Evolutionary conservation across 495 filamentous ascomycete genomes (phyloP), one percentile per base, ranked within the genome.

Genomic region (Darksidea phi): DNA sequence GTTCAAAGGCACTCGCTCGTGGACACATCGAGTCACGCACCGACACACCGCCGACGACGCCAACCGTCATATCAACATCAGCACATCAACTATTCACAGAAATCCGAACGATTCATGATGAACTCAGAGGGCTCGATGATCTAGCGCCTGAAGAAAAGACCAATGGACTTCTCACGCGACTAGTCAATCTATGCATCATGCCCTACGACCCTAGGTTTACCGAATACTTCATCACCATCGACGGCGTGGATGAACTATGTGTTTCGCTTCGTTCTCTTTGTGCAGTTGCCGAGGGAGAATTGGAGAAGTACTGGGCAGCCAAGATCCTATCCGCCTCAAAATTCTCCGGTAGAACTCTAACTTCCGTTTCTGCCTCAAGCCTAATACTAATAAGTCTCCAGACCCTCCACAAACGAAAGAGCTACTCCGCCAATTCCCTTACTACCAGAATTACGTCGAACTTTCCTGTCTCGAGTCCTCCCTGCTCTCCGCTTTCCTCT

Each of bases 371-470:
- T n/a, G 15, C 12, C 43, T 49, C 28, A 41, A 28, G 3, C 24
- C 18, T 52, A 47, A 48, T 51, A 21, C 23, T 53, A 18, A 32
- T 6, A 26, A 13, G 13, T 53, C 37, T 37, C 20, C 37, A 48
- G 32, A n/a, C 43, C 21, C 8, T 25, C 18, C 34, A 13, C 21
- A 41, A 13, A 8, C 37, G 15, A 10, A 37, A 21, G 2, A 26
- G n/a, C 10, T 21, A 2, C 49, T 18, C n/a, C 42, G 37, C 15
- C 49, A 54, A 5, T 81, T 81, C 48, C 75, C 77, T 5, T 80
- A 80, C 64, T 71, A 73, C 57, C 20, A 59, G 17, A 79, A 79
- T 57, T 80, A 80, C 53, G 21, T 72, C 20, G 73, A 74, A 34
- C 72, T 80, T 43, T 65, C 73, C 12, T 68, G 67, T 18, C 69